Conservation (phyloP, 768 basidiomycete species). For the Tricholomella constricta region DNA sequence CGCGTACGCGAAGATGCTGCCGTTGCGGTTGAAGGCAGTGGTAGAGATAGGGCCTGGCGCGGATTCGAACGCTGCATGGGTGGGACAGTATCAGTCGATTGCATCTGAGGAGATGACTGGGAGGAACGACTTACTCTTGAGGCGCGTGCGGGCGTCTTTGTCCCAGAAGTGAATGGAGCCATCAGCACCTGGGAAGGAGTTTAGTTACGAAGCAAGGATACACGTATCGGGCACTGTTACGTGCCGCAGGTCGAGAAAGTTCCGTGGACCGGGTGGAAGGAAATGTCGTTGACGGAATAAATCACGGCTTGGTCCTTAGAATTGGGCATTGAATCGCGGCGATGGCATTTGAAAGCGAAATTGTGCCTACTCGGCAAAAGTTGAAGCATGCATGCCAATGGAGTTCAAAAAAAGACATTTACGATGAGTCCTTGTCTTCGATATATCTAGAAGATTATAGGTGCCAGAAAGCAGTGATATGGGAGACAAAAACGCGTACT, state of each 20-base stretch:
- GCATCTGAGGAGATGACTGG: not conserved
- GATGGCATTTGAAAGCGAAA: slow-evolving; percentile 88
- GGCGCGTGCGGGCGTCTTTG: slow-evolving; percentile 86
- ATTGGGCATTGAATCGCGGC: slow-evolving; percentile 55
- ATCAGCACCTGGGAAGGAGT: slow-evolving; percentile 58
- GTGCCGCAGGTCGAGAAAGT: slow-evolving; percentile 82
- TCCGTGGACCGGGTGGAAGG: slow-evolving; percentile 82
- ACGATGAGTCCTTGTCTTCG: slow-evolving; percentile 80
- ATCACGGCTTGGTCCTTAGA: slow-evolving; percentile 69
- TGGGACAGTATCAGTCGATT: not conserved
- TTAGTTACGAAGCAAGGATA: not conserved
- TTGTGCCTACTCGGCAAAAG: slow-evolving; percentile 50
- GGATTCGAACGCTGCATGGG: slow-evolving; percentile 64
- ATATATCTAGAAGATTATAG: slow-evolving; percentile 58
- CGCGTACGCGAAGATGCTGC: slow-evolving; percentile 89
- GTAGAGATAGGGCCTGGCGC: slow-evolving; percentile 78
- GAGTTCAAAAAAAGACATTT: slow-evolving; percentile 21
- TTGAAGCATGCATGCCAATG: not conserved
- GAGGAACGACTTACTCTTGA: slow-evolving; percentile 68
- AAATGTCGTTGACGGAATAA: slow-evolving; percentile 83
- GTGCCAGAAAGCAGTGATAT: not conserved
- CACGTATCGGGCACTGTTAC: slow-evolving; percentile 17
- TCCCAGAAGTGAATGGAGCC: slow-evolving; percentile 95
- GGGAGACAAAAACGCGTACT: slow-evolving; percentile 59
- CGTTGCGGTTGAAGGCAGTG: slow-evolving; percentile 84